These are phyloP conservation scores for Peronospora destructor DNA, from an alignment of 352 stramenopile species.

Conservation along the genomic window DNA sequence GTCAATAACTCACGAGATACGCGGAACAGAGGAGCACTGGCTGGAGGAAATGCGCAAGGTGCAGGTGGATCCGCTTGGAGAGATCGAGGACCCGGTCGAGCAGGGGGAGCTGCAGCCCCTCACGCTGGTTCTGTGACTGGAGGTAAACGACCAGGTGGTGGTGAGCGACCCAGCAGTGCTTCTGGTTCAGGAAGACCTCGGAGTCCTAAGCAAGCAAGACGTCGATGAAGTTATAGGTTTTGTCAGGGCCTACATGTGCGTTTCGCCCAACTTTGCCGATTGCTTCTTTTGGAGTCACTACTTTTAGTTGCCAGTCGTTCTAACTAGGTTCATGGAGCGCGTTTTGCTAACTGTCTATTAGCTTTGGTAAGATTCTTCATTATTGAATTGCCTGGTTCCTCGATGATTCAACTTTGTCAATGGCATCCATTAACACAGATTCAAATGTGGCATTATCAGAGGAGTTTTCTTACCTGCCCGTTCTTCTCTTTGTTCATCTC, in stretches of 20 bases:
- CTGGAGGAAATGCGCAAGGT: slow-evolving; percentile 19
- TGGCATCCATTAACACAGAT: too few species aligned
- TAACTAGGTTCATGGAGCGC: too few species aligned
- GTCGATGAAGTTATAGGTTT: slow-evolving; percentile 14
- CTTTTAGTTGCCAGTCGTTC: too few species aligned
- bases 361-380: too few species aligned
- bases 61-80: slow-evolving; percentile 28
- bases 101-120: slow-evolving; percentile 7
- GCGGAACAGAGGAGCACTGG: slow-evolving; percentile 15
- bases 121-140: slow-evolving; percentile 23
- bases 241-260: neutral
- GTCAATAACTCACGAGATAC: slow-evolving; percentile 19
- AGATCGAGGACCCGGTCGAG: slow-evolving; percentile 35
- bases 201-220: slow-evolving; percentile 35
- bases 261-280: neutral
- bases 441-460: too few species aligned
- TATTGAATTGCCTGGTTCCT: too few species aligned
- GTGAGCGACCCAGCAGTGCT: slow-evolving; percentile 27
- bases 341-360: too few species aligned
- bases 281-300: too few species aligned
- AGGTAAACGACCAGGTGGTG: slow-evolving; percentile 26
- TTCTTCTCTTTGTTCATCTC: neutral
- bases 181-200: slow-evolving; percentile 24
- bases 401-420: too few species aligned
- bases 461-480: too few species aligned